Conservation (phyloP, 2,329 filamentous ascomycete species). For the Aspergillus carbonarius region DNA sequence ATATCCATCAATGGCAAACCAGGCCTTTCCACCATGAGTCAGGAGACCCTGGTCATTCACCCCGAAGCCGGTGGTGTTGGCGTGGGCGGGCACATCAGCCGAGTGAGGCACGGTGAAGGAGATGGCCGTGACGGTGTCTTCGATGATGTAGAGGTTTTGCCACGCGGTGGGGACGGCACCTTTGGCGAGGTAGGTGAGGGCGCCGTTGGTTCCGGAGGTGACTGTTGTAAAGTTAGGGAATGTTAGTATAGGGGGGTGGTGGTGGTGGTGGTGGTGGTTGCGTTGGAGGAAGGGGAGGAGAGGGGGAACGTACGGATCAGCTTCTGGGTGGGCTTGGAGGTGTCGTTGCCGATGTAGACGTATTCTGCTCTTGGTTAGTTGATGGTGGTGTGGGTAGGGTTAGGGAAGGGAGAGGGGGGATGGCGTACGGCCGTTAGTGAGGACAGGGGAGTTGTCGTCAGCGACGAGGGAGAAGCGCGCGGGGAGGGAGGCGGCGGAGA, state of each 20-base stretch:
- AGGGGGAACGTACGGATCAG: constrained; percentile 26
- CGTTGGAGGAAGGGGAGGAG: neutral
- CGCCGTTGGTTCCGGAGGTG: constrained; percentile 15
- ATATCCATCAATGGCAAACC: constrained; percentile 28
- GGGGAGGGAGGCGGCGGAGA: constrained; percentile 24
- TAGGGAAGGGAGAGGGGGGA: too few relatives aligned
- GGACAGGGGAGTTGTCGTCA: constrained; percentile 26
- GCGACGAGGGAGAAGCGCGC: constrained; percentile 29
- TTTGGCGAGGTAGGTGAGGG: constrained; percentile 27
- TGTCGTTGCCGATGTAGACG: constrained; percentile 22
- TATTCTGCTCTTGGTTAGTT: constrained; percentile 16
- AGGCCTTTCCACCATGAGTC: constrained; percentile 26
- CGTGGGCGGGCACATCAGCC: constrained; percentile 24
- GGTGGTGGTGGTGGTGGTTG: neutral
- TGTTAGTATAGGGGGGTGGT: too few relatives aligned
- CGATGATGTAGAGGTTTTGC: constrained; percentile 30
- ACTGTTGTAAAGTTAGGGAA: neutral
- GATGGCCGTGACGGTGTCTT: constrained; percentile 21
- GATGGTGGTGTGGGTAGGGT: neutral
- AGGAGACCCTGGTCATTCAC: constrained; percentile 28
- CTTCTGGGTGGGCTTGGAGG: constrained; percentile 21
- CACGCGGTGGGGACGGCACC: constrained; percentile 25
- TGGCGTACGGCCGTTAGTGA: constrained; percentile 27
- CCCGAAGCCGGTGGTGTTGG: constrained; percentile 24
- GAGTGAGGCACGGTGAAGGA: constrained; percentile 30